Conservation (phyloP, 2,329 filamentous ascomycete species). For the Ceratocystis eucalypticola region DNA sequence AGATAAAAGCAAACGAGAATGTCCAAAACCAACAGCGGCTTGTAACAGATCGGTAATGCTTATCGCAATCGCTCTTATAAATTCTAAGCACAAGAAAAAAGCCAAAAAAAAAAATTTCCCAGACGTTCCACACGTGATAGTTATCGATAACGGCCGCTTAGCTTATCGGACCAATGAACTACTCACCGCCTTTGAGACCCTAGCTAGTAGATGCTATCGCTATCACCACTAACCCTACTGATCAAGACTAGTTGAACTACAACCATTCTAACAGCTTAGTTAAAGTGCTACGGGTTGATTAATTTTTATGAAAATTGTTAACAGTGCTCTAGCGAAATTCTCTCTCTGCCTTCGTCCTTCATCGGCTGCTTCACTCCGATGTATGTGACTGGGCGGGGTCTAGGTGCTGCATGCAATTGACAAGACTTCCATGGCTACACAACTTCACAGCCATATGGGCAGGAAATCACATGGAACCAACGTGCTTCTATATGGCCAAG, state of each 20-base stretch:
- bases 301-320: too few relatives aligned
- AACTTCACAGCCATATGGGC: background rate
- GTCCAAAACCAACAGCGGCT: background rate
- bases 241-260: too few relatives aligned
- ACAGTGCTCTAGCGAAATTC: too few relatives aligned
- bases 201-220: background rate
- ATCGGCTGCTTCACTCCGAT: background rate
- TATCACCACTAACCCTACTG: background rate
- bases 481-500: background rate
- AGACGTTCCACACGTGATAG: conserved; percentile 16
- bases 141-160: conserved; percentile 16
- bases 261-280: too few relatives aligned
- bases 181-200: conserved; percentile 13
- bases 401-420: background rate
- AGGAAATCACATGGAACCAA: background rate
- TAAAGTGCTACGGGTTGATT: too few relatives aligned
- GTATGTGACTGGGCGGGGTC: background rate
- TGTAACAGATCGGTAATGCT: conserved; percentile 1
- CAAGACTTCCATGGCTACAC: background rate
- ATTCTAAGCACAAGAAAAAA: conserved; percentile 3
- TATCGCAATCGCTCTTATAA: conserved; percentile 13
- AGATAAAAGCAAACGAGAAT: background rate
- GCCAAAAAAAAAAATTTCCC: conserved; percentile 18
- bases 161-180: conserved; percentile 14
- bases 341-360: background rate